A percentile compares a stretch with the other conserved stretches of the same genome.
These are phyloP conservation scores for Skeletonema costatum DNA, from an alignment of 108 stramenopile genomes.

Conservation along the genomic window DNA sequence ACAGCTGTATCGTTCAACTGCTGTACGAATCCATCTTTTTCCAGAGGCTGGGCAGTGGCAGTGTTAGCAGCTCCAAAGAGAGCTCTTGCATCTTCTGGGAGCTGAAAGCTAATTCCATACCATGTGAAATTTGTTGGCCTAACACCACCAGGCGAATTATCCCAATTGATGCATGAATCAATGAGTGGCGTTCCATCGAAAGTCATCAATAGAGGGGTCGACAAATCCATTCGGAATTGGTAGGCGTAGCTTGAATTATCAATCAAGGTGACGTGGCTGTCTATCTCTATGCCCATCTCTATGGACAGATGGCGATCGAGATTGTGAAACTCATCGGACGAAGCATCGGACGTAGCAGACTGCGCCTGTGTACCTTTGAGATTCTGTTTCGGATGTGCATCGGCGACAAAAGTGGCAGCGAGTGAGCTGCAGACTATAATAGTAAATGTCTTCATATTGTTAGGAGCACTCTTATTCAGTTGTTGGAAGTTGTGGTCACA, in stretches of 20 bases:
- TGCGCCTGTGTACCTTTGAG: neutral
- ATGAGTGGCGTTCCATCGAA: neutral
- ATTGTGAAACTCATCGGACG: neutral
- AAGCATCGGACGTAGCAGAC: neutral
- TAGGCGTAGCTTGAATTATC: neutral
- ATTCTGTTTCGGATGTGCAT: neutral
- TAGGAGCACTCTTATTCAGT: neutral
- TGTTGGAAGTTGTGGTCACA: neutral
- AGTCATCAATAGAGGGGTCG: neutral
- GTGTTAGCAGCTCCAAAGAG: neutral
- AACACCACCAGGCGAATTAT: neutral
- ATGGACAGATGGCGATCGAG: neutral
- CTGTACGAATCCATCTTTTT: neutral
- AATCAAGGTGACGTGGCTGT: neutral
- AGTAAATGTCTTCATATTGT: neutral
- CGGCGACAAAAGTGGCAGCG: neutral
- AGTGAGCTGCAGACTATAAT: neutral
- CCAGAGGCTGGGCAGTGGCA: neutral
- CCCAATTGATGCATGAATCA: neutral
- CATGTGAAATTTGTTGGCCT: neutral
- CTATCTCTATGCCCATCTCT: neutral
- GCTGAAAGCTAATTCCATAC: neutral
- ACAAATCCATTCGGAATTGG: neutral
- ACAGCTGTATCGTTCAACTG: neutral
- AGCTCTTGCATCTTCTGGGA: neutral